A percentile compares a stretch with the other conserved stretches of the same genome.
Conservation (phyloP, 148 eudicot species). For the Selenicereus undatus region DNA sequence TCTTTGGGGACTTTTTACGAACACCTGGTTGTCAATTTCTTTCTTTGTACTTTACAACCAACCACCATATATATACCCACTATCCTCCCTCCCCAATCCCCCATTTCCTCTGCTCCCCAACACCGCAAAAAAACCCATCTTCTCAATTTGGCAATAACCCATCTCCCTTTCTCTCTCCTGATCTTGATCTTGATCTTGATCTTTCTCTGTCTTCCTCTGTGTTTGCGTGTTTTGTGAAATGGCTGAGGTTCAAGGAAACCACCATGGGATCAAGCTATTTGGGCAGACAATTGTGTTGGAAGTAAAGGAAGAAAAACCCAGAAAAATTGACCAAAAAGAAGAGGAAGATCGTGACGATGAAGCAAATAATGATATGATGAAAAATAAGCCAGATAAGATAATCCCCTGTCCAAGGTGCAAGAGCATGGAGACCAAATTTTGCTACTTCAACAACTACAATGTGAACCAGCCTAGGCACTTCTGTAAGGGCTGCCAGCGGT, state of each 20-base stretch:
- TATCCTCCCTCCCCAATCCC: slow-evolving; percentile 18
- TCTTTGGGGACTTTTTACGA: slow-evolving; percentile 18
- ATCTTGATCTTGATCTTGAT: background rate
- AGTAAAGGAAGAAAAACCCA: slow-evolving; percentile 24
- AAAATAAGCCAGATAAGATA: slow-evolving; percentile 63
- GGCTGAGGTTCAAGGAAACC: slow-evolving; percentile 7
- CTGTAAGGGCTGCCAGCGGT: slow-evolving; percentile 69
- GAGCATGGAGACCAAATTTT: slow-evolving; percentile 76
- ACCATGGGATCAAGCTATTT: slow-evolving; percentile 54
- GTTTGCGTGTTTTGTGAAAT: background rate
- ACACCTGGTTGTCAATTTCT: slow-evolving; percentile 25
- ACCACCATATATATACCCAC: slow-evolving; percentile 15
- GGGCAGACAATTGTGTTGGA: slow-evolving; percentile 52
- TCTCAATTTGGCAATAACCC: background rate
- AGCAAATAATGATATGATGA: background rate
- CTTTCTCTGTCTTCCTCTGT: background rate
- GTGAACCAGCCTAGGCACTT: slow-evolving; percentile 77
- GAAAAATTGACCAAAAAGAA: slow-evolving; percentile 16
- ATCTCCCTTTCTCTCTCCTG: background rate
- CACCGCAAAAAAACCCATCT: slow-evolving; percentile 3
- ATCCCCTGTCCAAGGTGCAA: slow-evolving; percentile 78
- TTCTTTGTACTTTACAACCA: slow-evolving; percentile 2
- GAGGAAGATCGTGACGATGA: slow-evolving; percentile 23
- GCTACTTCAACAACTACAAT: slow-evolving; percentile 80
- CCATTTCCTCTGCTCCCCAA: slow-evolving; percentile 15